Evolutionary conservation across 805 yeast species (phyloP).

Genomic region (Yamadazyma philogaea): DNA sequence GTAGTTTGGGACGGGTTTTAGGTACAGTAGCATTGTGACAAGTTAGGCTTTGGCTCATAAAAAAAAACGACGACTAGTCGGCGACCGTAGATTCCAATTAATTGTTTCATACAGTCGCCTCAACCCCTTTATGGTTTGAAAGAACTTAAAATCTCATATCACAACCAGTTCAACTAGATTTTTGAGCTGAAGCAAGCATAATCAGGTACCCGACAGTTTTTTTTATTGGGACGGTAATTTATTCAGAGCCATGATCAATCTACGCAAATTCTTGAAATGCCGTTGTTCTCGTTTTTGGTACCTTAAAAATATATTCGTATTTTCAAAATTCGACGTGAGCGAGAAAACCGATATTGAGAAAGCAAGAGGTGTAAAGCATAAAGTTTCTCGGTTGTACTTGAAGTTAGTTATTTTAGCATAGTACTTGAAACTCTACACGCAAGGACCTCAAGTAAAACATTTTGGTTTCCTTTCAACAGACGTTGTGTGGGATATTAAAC

Average conservation of each 20-base stretch:
- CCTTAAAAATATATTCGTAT: constrained; percentile 12
- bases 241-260: not conserved
- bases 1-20: not conserved
- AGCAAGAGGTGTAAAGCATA: not conserved
- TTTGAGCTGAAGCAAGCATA: no score
- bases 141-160: no score
- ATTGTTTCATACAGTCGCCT: no score
- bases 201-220: not conserved
- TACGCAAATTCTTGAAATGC: not conserved
- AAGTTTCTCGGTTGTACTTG: no score
- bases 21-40: not conserved
- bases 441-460: not conserved
- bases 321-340: constrained; percentile 6
- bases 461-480: no score
- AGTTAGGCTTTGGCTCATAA: not conserved
- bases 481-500: no score
- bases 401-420: not conserved
- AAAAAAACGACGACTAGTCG: no score
- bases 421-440: not conserved
- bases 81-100: no score
- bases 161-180: no score
- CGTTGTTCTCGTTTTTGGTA: constrained; percentile 8
- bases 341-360: not conserved
- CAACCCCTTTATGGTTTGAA: no score
- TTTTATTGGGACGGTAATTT: not conserved